These are phyloP conservation scores for Macrolepiota albuminosa DNA, from an alignment of 768 basidiomycete species.

Conservation along the genomic window DNA sequence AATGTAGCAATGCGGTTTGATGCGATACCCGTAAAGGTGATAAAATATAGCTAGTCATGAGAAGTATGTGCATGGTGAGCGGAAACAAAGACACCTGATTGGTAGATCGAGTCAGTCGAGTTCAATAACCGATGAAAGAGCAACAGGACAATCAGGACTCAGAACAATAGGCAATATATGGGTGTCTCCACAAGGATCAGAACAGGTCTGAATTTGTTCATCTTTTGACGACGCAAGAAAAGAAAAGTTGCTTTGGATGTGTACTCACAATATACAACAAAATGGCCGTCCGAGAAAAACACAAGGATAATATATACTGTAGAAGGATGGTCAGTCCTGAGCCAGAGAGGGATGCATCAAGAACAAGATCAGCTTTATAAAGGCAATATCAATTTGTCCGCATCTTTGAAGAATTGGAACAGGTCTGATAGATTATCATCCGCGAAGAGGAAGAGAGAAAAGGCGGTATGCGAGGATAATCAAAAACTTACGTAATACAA, in stretches of 20 bases:
- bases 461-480: slow-evolving; percentile 1
- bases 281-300: background rate
- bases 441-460: slow-evolving; percentile 9
- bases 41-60: background rate
- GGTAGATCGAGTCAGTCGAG: background rate
- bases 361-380: slow-evolving; percentile 33
- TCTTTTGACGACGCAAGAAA: slow-evolving; percentile 26
- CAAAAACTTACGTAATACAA: slow-evolving; percentile 14
- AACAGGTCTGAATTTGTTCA: slow-evolving; percentile 68
- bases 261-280: slow-evolving; percentile 31
- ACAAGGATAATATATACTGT: background rate
- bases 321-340: slow-evolving; percentile 12
- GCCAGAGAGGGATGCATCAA: slow-evolving; percentile 4
- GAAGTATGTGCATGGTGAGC: background rate
- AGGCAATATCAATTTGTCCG: slow-evolving; percentile 65
- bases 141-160: background rate
- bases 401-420: slow-evolving; percentile 58
- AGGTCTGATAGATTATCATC: slow-evolving; percentile 79
- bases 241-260: slow-evolving; percentile 7
- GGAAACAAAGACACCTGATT: background rate
- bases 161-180: slow-evolving; percentile 47
- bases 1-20: background rate
- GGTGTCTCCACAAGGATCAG: slow-evolving; percentile 56
- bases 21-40: background rate
- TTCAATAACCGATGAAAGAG: background rate